phyloP scores from a whole-genome alignment of 2,329 filamentous ascomycete species.

The Cladosporium velox region DNA sequence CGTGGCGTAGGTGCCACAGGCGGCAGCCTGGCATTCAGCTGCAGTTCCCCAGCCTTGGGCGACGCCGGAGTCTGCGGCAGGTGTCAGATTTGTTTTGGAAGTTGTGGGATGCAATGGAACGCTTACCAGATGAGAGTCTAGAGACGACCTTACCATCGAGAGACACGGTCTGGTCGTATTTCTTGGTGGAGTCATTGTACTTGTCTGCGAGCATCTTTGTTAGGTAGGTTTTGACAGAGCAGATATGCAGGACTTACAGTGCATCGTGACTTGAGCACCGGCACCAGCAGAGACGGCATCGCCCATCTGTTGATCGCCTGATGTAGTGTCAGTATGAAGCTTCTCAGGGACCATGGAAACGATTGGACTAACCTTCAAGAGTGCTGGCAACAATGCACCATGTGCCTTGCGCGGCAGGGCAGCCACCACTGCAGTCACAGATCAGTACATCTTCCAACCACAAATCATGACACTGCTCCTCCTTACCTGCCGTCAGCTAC shows the following conservation, averaged over 20 bases:
- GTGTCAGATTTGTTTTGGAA: slow-evolving; percentile 18
- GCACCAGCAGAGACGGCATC: slow-evolving; percentile 23
- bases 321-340: background rate
- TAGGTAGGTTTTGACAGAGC: background rate
- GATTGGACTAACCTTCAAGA: slow-evolving; percentile 31
- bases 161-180: slow-evolving; percentile 46
- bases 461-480: background rate
- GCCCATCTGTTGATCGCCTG: slow-evolving; percentile 25
- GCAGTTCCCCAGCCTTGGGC: slow-evolving; percentile 44
- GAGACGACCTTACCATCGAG: slow-evolving; percentile 44
- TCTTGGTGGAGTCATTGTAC: slow-evolving; percentile 42
- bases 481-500: slow-evolving; percentile 19
- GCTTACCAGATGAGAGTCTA: slow-evolving; percentile 48
- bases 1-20: slow-evolving; percentile 45
- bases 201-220: slow-evolving; percentile 34
- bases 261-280: slow-evolving; percentile 44
- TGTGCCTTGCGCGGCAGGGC: slow-evolving; percentile 23
- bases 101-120: background rate
- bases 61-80: slow-evolving; percentile 24
- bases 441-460: background rate
- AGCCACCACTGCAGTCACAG: slow-evolving; percentile 14
- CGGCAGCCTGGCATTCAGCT: slow-evolving; percentile 43
- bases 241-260: slow-evolving; percentile 38
- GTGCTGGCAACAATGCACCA: slow-evolving; percentile 51
- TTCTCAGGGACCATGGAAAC: background rate